Evolutionary conservation across 2,329 filamentous ascomycete species (phyloP), one percentile per base, ranked within the genome.

Genomic region (Thermochaetoides dissita): DNA sequence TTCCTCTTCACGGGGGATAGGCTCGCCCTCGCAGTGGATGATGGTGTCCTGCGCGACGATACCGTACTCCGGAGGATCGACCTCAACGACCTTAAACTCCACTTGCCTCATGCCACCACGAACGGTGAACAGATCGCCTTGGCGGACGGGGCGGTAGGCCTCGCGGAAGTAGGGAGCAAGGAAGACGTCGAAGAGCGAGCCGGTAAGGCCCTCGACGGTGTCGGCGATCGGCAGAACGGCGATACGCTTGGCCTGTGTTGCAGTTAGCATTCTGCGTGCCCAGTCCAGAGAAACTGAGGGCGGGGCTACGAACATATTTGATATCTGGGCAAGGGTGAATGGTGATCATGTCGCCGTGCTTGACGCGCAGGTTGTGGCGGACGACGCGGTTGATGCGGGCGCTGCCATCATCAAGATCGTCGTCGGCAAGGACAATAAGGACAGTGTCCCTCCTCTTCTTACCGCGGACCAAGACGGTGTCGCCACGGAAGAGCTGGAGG

Each of bases 371-470:
- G 67, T 98, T 98, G 74, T 96, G 91, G 63, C 91, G 83, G 58
- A 96, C 88, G 49, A 96, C 91, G 63, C 93, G 85, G 75, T 98
- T 98, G 72, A 98, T 91, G 59, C 91, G 84, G 55, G 84, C 91
- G 57, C 83, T 94, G 54, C 91, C 91, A 60, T 98, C 91, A 69
- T 98, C 91, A 42, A 98, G 81, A 51, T 98, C 91, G 58, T 98
- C 91, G 63, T 98, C 91, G 50, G 88, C 88, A 47, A 98, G 76
- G 46, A 98, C 93, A 58, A 98, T 96, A 59, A 98, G 72, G 46
- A 96, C 91, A 3, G 91, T 98, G 61, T 98, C 91, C 75, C 95
- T 95, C 67, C 91, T 79, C 84, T 96, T 98, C 80, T 98, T 98
- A 66, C 91, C 91, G 69, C 94, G 94, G 44, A 98, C 89, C 46